These are phyloP conservation scores for Cetradonia linearis DNA, from an alignment of 495 filamentous ascomycete genomes.

Conservation along the genomic window DNA sequence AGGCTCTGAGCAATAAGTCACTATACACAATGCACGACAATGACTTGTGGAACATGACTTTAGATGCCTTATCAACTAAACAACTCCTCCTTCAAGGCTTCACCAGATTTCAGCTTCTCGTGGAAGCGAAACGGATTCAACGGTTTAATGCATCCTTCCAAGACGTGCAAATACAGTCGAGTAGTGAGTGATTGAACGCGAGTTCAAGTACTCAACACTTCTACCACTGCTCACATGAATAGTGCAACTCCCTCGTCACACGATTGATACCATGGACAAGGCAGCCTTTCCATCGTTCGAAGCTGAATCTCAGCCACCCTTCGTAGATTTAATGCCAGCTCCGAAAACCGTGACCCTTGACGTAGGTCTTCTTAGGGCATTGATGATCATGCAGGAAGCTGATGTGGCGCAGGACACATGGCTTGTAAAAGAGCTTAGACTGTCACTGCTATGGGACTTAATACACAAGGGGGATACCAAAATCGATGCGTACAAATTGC, in stretches of 20 bases:
- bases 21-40: conserved; percentile 13
- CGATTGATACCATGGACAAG: conserved; percentile 20
- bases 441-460: conserved; percentile 10
- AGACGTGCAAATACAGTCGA: background rate
- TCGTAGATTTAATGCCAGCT: conserved; percentile 34
- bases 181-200: background rate
- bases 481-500: background rate
- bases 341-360: background rate
- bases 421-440: conserved; percentile 5
- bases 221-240: background rate
- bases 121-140: conserved; percentile 20
- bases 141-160: conserved; percentile 9
- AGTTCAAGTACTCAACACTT: background rate
- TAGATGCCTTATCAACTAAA: conserved; percentile 15
- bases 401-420: conserved; percentile 11
- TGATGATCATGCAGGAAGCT: background rate
- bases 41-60: conserved; percentile 16
- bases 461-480: conserved; percentile 8
- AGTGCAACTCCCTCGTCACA: conserved; percentile 15
- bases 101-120: conserved; percentile 12
- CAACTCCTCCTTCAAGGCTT: conserved; percentile 9
- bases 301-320: conserved; percentile 29
- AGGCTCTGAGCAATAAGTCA: background rate
- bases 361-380: background rate
- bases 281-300: conserved; percentile 41